Evolutionary conservation across 495 filamentous ascomycete species (phyloP).

Genomic region (Talaromyces borbonicus): DNA sequence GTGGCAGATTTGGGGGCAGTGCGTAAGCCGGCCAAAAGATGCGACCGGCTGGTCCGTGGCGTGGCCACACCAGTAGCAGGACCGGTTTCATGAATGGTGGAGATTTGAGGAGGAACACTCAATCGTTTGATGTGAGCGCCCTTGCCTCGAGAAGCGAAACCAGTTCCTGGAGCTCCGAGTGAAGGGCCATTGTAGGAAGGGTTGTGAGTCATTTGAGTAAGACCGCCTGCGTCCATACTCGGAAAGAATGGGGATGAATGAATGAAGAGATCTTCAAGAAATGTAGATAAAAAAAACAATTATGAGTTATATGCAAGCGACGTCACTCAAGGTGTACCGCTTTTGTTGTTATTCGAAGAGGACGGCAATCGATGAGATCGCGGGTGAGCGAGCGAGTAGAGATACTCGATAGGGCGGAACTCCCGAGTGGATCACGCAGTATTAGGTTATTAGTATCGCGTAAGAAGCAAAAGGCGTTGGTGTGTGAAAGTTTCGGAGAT

Average conservation of each 20-base stretch:
- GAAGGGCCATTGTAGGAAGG: constrained; percentile 52
- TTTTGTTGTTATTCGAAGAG: background rate
- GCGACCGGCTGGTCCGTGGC: constrained; percentile 87
- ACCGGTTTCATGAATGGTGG: constrained; percentile 56
- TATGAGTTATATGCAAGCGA: no score
- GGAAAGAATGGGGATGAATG: constrained; percentile 17
- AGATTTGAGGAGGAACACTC: constrained; percentile 51
- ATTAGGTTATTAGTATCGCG: constrained; percentile 9
- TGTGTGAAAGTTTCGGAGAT: background rate
- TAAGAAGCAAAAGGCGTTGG: no score
- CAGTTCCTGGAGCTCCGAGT: constrained; percentile 63
- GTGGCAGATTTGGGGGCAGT: constrained; percentile 85
- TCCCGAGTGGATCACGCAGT: background rate
- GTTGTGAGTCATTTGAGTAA: constrained; percentile 98
- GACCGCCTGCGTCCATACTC: constrained; percentile 98
- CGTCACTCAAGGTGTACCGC: no score
- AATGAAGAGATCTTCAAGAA: constrained; percentile 13
- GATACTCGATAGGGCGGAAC: background rate
- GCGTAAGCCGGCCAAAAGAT: constrained; percentile 84
- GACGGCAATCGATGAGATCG: background rate
- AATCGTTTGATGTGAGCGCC: constrained; percentile 80
- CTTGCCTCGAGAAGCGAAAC: constrained; percentile 74
- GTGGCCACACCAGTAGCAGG: constrained; percentile 47
- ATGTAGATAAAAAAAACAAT: no score
- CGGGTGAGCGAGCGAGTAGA: background rate